These are phyloP conservation scores for Zymoseptoria crescenta DNA, from an alignment of 2,329 filamentous ascomycete genomes.

Conservation along the genomic window DNA sequence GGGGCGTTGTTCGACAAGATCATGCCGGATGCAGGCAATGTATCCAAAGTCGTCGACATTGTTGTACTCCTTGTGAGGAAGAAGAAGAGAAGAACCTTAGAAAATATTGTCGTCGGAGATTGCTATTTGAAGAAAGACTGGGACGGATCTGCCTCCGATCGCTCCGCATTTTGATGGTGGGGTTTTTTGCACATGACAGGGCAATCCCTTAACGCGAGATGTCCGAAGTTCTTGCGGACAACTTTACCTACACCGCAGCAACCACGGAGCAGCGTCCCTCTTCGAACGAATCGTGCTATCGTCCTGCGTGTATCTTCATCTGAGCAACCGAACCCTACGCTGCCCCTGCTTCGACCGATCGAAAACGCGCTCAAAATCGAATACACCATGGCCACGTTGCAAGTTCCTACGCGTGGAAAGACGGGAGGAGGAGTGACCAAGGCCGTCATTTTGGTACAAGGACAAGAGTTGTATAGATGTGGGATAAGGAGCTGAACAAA, in stretches of 20 bases:
- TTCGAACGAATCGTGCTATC: background rate
- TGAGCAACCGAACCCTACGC: too few relatives aligned
- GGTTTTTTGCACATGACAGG: background rate
- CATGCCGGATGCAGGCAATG: too few relatives aligned
- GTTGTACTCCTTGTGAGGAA: background rate
- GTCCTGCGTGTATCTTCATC: background rate
- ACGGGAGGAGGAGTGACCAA: constrained; percentile 58
- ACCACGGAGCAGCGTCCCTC: background rate
- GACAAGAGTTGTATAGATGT: background rate
- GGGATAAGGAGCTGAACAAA: background rate
- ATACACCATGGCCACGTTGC: constrained; percentile 20
- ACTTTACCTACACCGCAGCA: background rate
- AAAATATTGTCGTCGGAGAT: background rate
- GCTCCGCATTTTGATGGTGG: background rate
- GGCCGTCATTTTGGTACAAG: constrained; percentile 81
- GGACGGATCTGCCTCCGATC: background rate
- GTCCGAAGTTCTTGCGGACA: background rate
- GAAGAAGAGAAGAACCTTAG: background rate
- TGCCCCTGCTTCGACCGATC: background rate
- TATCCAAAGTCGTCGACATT: background rate
- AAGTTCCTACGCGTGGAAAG: constrained; percentile 27
- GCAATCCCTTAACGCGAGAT: background rate
- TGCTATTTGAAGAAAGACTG: background rate
- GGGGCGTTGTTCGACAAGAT: too few relatives aligned
- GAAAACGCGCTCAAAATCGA: background rate